phyloP scores from a whole-genome alignment of 1,284 basidiomycete genomes.

The Wallemia hederae region DNA sequence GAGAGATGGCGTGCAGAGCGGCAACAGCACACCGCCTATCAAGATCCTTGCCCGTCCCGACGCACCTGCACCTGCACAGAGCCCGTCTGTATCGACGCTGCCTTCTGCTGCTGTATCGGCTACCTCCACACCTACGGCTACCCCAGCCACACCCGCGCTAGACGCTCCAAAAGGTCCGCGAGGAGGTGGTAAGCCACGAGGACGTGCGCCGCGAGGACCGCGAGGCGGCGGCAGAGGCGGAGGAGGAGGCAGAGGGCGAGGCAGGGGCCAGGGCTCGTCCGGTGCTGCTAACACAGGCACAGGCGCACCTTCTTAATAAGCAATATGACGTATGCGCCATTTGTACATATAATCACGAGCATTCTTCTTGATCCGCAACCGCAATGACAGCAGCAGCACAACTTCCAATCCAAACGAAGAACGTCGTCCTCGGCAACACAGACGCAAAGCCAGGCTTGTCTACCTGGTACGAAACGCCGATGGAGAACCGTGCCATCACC shows the following conservation, averaged over 20 bases:
- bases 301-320: too few species aligned
- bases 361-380: too few species aligned
- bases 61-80: neutral
- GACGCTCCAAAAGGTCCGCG: too few species aligned
- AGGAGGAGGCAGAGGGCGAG: neutral
- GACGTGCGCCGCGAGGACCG: neutral
- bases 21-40: neutral
- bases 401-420: neutral
- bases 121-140: neutral
- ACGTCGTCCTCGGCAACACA: neutral
- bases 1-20: neutral
- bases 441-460: neutral
- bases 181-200: too few species aligned
- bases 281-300: too few species aligned
- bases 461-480: neutral
- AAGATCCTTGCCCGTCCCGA: neutral
- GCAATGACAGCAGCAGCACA: too few species aligned
- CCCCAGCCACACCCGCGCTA: neutral
- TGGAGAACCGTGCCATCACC: neutral
- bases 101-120: neutral
- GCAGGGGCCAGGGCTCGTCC: neutral
- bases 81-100: too few species aligned
- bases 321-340: too few species aligned
- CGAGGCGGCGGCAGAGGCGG: neutral
- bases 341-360: too few species aligned